Conservation (phyloP, 306 rosid genomes). For the Quercus cerris region DNA sequence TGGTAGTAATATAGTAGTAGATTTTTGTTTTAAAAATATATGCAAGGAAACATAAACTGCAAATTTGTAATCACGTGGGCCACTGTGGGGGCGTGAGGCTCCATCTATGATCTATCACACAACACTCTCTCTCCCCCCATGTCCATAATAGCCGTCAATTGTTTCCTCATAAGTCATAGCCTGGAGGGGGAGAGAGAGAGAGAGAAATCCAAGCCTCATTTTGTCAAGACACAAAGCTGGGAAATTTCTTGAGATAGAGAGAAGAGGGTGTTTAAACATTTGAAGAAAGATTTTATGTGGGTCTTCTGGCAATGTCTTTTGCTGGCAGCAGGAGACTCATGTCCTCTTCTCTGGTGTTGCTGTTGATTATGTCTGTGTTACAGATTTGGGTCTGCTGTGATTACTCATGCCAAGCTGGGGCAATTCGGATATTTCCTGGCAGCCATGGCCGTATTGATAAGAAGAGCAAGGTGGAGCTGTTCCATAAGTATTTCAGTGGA, state of each 20-base stretch:
- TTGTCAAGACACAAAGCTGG: not conserved
- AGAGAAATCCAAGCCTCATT: not conserved
- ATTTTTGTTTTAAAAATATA: too few species aligned
- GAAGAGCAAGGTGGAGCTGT: constrained; percentile 41
- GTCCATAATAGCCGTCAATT: constrained; percentile 57
- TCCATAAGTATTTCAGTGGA: constrained; percentile 50
- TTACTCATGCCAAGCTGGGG: constrained; percentile 43
- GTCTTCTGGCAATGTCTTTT: constrained; percentile 50
- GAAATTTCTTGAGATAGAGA: not conserved
- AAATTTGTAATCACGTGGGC: constrained; percentile 53
- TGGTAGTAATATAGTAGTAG: too few species aligned
- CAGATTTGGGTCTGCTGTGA: constrained; percentile 49
- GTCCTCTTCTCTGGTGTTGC: constrained; percentile 21
- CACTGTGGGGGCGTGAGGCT: constrained; percentile 41
- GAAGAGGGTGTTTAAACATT: constrained; percentile 3
- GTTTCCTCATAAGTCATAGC: constrained; percentile 30
- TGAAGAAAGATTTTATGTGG: constrained; percentile 34
- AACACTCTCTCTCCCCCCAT: constrained; percentile 3
- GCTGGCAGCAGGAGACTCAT: constrained; percentile 45
- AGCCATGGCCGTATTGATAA: constrained; percentile 9
- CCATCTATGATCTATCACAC: constrained; percentile 15
- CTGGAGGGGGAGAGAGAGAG: constrained; percentile 1
- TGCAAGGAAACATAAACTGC: constrained; percentile 8
- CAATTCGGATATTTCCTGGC: constrained; percentile 46
- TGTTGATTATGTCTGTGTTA: constrained; percentile 31